Conservation (phyloP, 495 filamentous ascomycete genomes). For the Talaromyces adpressus region DNA sequence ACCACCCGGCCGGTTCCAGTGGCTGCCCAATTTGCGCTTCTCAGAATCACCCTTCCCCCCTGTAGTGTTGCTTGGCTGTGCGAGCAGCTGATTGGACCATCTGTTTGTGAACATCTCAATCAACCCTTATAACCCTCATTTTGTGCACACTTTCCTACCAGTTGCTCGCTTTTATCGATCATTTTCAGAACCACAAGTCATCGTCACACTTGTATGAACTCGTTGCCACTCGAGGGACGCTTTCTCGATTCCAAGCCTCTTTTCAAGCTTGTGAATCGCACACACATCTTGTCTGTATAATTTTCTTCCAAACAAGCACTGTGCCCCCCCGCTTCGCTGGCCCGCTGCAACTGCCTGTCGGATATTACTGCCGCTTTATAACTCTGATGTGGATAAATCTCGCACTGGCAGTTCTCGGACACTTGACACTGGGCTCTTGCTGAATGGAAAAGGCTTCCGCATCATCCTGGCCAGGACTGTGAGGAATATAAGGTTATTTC, state of each 20-base stretch:
- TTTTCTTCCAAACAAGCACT: neutral
- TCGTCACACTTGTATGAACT: neutral
- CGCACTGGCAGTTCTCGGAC: neutral
- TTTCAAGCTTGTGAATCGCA: neutral
- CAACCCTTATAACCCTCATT: neutral
- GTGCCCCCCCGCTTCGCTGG: neutral
- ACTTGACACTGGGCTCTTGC: conserved; percentile 1
- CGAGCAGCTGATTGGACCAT: conserved; percentile 3
- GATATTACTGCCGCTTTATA: neutral
- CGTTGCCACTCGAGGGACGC: neutral
- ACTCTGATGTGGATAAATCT: neutral
- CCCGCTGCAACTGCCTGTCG: neutral
- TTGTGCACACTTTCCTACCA: neutral
- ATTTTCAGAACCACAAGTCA: neutral
- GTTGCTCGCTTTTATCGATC: neutral
- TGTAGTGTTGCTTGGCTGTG: neutral
- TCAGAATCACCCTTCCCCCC: neutral
- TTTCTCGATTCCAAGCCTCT: neutral
- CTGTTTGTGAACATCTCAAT: neutral
- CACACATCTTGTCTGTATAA: neutral
- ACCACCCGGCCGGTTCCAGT: neutral
- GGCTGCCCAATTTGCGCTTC: conserved; percentile 3
- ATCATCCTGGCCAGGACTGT: neutral
- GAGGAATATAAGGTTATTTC: conserved; percentile 3
- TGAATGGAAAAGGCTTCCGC: neutral